Conservation (phyloP, 2,329 filamentous ascomycete species). For the Juglanconis oblonga region DNA sequence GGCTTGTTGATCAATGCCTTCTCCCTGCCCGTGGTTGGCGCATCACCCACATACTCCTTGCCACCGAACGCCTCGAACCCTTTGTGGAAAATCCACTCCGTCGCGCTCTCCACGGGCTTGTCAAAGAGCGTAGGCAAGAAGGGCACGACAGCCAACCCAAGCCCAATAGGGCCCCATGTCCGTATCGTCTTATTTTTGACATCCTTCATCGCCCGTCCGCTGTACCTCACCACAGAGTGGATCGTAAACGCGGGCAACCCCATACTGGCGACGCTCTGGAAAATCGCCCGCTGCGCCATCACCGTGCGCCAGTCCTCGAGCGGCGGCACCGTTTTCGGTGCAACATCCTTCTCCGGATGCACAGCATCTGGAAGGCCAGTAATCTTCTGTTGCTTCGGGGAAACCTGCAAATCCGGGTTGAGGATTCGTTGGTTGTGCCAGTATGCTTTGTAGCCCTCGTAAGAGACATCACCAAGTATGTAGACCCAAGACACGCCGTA, state of each 20-base stretch:
- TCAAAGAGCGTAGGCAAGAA: slow-evolving; percentile 85
- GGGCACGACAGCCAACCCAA: slow-evolving; percentile 74
- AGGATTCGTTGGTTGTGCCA: slow-evolving; percentile 75
- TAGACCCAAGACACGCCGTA: slow-evolving; percentile 95
- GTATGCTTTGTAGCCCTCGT: slow-evolving; percentile 96
- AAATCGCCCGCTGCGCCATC: slow-evolving; percentile 86
- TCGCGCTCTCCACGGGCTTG: slow-evolving; percentile 85
- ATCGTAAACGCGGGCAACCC: slow-evolving; percentile 91
- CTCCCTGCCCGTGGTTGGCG: slow-evolving; percentile 53
- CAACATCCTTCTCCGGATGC: background rate
- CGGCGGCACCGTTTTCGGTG: slow-evolving; percentile 54
- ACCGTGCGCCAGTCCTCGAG: slow-evolving; percentile 89
- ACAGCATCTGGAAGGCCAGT: slow-evolving; percentile 36
- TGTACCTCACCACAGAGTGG: slow-evolving; percentile 88
- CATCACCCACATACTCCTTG: slow-evolving; percentile 50
- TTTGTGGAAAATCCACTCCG: slow-evolving; percentile 87
- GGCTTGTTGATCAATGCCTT: slow-evolving; percentile 37
- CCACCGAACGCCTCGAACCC: slow-evolving; percentile 73
- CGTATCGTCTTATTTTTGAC: slow-evolving; percentile 71
- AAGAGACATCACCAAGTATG: slow-evolving; percentile 80
- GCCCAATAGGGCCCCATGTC: slow-evolving; percentile 87
- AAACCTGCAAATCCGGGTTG: slow-evolving; percentile 62
- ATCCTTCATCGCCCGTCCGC: slow-evolving; percentile 79
- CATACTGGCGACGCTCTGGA: slow-evolving; percentile 91
- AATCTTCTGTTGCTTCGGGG: slow-evolving; percentile 44